Percentiles rank a stretch among this genome's conserved stretches.
Evolutionary conservation across 257 asterid genomes (phyloP).

Genomic region (Petunia secreta): DNA sequence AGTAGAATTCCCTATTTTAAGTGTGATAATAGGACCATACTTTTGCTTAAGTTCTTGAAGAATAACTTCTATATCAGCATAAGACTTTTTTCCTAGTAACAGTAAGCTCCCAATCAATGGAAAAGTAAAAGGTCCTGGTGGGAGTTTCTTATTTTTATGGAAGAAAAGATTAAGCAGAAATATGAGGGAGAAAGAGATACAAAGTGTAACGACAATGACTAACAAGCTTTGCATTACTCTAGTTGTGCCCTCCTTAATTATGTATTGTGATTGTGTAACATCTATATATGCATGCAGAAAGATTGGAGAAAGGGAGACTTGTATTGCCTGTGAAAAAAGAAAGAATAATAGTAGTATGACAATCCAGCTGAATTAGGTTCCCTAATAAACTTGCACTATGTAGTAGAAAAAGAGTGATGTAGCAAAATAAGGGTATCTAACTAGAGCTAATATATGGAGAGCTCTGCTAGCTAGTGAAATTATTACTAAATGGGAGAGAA

Average conservation of each 20-base stretch:
- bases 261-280: background rate
- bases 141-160: constrained; percentile 30
- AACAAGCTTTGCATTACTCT: background rate
- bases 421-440: too few relatives aligned
- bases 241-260: background rate
- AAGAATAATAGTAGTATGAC: too few relatives aligned
- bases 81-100: constrained; percentile 29
- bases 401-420: too few relatives aligned
- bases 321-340: too few relatives aligned
- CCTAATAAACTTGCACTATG: too few relatives aligned
- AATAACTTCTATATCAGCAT: constrained; percentile 39
- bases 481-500: too few relatives aligned
- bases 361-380: too few relatives aligned
- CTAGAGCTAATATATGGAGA: too few relatives aligned
- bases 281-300: too few relatives aligned
- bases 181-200: constrained; percentile 13
- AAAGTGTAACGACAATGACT: background rate
- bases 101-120: constrained; percentile 44
- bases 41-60: constrained; percentile 37
- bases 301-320: too few relatives aligned
- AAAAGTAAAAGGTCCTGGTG: constrained; percentile 46
- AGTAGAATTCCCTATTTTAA: constrained; percentile 31
- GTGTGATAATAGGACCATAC: constrained; percentile 51
- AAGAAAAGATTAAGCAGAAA: background rate
- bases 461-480: too few relatives aligned